These are phyloP conservation scores for Castanopsis chinensis DNA, from an alignment of 306 rosid genomes.

Conservation along the genomic window DNA sequence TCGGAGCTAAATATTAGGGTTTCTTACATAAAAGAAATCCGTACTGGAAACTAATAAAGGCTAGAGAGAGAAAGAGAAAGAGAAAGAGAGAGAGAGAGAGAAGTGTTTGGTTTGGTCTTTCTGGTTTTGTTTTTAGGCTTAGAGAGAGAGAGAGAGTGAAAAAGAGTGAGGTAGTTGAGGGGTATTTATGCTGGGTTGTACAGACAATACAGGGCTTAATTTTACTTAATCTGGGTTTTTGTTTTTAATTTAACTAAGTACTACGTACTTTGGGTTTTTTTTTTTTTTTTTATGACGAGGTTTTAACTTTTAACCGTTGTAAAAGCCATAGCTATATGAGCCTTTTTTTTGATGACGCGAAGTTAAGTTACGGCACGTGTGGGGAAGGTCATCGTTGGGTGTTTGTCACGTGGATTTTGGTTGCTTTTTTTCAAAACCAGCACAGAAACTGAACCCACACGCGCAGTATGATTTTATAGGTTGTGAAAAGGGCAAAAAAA, in stretches of 20 bases:
- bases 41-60: neutral
- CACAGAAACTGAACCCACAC: neutral
- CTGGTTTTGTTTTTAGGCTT: too few relatives aligned
- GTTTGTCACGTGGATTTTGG: conserved; percentile 35
- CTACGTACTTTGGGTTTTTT: too few relatives aligned
- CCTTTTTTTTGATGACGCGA: conserved; percentile 16
- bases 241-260: too few relatives aligned
- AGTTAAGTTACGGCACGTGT: conserved; percentile 30
- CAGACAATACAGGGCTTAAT: neutral
- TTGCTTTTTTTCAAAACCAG: conserved; percentile 19
- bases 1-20: conserved; percentile 40
- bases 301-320: neutral
- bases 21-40: conserved; percentile 4
- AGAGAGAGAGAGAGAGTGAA: neutral
- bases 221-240: too few relatives aligned
- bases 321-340: too few relatives aligned
- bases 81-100: neutral
- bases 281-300: neutral
- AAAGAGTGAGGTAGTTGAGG: conserved; percentile 39
- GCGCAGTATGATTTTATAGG: too few relatives aligned
- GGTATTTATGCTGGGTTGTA: conserved; percentile 60
- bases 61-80: too few relatives aligned
- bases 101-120: too few relatives aligned
- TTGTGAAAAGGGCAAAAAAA: too few relatives aligned
- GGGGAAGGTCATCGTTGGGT: neutral